Evolutionary conservation across 352 stramenopile genomes (phyloP).

Genomic region (Thalassiosira delicatula): DNA sequence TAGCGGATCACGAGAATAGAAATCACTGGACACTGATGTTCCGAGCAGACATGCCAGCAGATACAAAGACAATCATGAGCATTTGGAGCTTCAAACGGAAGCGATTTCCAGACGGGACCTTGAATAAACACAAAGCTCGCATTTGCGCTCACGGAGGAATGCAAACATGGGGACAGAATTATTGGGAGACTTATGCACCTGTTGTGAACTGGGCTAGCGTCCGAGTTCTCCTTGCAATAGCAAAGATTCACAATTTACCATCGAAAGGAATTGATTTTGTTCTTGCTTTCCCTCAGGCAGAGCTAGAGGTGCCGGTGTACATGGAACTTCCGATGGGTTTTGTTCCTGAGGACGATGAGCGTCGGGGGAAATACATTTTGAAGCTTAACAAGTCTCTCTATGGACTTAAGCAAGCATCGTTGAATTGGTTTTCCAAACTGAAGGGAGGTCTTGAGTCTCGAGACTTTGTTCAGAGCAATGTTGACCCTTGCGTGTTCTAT

Average conservation of each 20-base stretch:
- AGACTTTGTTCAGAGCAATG: conserved; percentile 35
- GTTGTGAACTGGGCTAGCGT: not conserved
- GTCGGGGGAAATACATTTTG: conserved; percentile 9
- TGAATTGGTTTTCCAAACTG: conserved; percentile 36
- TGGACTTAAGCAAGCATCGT: conserved; percentile 45
- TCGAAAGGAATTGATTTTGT: conserved; percentile 1
- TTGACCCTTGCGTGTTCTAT: conserved; percentile 70
- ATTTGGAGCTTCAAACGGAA: conserved; percentile 44
- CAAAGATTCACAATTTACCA: not conserved
- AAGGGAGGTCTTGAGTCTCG: not conserved
- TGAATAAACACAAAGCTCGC: conserved; percentile 41
- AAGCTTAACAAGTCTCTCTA: conserved; percentile 35
- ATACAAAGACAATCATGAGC: conserved; percentile 17
- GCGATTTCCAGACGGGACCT: conserved; percentile 17
- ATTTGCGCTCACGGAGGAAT: too few species aligned
- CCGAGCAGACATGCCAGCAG: conserved; percentile 10
- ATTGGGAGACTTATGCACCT: conserved; percentile 33
- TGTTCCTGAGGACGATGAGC: not conserved
- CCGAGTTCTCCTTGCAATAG: not conserved
- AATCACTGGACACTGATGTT: conserved; percentile 26
- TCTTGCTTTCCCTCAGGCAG: conserved; percentile 33
- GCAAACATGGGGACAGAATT: conserved; percentile 41
- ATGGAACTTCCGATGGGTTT: conserved; percentile 34
- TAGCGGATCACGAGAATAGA: conserved; percentile 27
- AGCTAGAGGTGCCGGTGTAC: conserved; percentile 26